Percentiles rank a stretch among this genome's conserved stretches.
Conservation (phyloP, 2,329 filamentous ascomycete genomes). For the Cladosporium sp. region DNA sequence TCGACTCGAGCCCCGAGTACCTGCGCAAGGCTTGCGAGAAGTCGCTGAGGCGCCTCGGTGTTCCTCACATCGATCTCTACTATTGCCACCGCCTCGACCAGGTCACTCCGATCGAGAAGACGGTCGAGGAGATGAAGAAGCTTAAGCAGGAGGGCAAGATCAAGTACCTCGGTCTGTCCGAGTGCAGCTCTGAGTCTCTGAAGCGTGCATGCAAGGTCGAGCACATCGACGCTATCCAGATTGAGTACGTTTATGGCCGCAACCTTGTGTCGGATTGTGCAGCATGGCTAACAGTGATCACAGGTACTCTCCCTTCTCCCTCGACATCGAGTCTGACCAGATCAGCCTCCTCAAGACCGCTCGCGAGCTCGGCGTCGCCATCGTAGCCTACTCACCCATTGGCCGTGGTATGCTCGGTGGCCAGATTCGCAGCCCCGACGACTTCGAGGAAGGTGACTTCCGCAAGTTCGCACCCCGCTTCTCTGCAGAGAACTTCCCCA, state of each 20-base stretch:
- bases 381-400: constrained; percentile 58
- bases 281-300: background rate
- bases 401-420: constrained; percentile 57
- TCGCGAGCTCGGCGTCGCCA: constrained; percentile 55
- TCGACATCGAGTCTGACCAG: constrained; percentile 55
- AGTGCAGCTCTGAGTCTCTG: constrained; percentile 48
- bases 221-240: constrained; percentile 49
- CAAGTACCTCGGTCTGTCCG: constrained; percentile 53
- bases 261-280: background rate
- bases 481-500: constrained; percentile 49
- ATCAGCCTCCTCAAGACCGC: constrained; percentile 51
- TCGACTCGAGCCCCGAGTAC: constrained; percentile 31
- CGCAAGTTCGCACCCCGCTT: constrained; percentile 48
- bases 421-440: constrained; percentile 41
- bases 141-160: constrained; percentile 53
- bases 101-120: constrained; percentile 45
- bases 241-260: constrained; percentile 36
- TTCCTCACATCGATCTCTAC: constrained; percentile 42
- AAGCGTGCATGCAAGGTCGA: constrained; percentile 49
- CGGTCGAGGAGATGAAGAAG: constrained; percentile 46
- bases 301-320: constrained; percentile 47
- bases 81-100: constrained; percentile 40
- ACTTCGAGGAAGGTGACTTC: constrained; percentile 49
- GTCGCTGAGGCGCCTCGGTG: constrained; percentile 38
- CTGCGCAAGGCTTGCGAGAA: constrained; percentile 35